These are phyloP conservation scores for Colletotrichum liaoningense DNA, from an alignment of 2,329 filamentous ascomycete species.

Conservation along the genomic window DNA sequence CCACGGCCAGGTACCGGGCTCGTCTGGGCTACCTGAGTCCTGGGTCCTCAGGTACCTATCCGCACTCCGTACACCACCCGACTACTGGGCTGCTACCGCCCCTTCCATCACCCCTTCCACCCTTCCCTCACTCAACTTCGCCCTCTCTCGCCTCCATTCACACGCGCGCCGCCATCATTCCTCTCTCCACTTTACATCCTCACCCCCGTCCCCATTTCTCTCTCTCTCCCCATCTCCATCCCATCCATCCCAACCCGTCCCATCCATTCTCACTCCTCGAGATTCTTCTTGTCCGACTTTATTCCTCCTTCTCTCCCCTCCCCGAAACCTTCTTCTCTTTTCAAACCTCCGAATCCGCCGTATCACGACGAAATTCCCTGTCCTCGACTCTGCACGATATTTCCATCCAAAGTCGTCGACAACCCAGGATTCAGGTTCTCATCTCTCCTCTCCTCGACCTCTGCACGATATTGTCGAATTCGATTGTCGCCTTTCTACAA, in stretches of 20 bases:
- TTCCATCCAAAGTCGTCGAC: constrained; percentile 26
- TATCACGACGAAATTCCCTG: constrained; percentile 26
- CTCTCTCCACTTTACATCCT: constrained; percentile 33
- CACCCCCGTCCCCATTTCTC: constrained; percentile 16
- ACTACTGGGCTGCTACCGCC: too few species aligned
- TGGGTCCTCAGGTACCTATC: neutral
- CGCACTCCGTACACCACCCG: too few species aligned
- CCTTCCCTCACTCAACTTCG: neutral
- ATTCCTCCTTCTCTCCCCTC: constrained; percentile 4
- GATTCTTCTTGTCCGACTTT: constrained; percentile 25
- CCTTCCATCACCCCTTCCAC: neutral
- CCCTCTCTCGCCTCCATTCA: constrained; percentile 33
- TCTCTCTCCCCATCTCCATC: constrained; percentile 23
- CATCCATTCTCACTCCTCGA: constrained; percentile 30
- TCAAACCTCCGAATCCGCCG: constrained; percentile 34
- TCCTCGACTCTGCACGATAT: constrained; percentile 29
- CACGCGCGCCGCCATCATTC: constrained; percentile 34
- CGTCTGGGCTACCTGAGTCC: neutral
- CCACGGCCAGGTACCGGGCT: neutral
- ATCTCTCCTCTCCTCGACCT: neutral
- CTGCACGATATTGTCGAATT: constrained; percentile 2
- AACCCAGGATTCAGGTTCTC: constrained; percentile 34
- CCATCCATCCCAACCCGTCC: constrained; percentile 32
- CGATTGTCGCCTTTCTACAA: neutral
- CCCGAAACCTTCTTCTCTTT: constrained; percentile 4